phyloP scores from a whole-genome alignment of 2,329 filamentous ascomycete genomes.

The Zopfia rhizophila region DNA sequence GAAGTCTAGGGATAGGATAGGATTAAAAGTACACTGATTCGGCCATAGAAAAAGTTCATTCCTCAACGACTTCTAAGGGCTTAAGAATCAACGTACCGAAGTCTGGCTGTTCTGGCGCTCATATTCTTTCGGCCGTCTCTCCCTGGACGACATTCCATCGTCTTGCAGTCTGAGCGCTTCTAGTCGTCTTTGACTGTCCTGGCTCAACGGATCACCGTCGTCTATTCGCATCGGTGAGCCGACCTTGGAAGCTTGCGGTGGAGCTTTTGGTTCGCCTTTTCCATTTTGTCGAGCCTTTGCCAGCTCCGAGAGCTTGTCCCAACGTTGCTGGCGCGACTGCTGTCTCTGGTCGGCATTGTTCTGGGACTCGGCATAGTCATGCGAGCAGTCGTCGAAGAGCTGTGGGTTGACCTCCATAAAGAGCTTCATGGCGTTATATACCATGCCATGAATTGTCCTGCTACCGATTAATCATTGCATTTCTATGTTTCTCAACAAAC shows the following conservation, averaged over 20 bases:
- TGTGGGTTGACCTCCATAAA: slow-evolving; percentile 99
- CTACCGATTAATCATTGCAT: slow-evolving; percentile 44
- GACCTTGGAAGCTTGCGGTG: slow-evolving; percentile 43
- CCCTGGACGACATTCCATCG: slow-evolving; percentile 59
- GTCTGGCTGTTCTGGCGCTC: slow-evolving; percentile 52
- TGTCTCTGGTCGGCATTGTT: slow-evolving; percentile 89
- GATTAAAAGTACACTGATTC: slow-evolving; percentile 55
- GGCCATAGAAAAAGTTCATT: slow-evolving; percentile 51
- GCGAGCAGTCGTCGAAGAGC: slow-evolving; percentile 97
- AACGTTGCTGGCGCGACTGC: slow-evolving; percentile 83
- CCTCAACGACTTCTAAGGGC: slow-evolving; percentile 49
- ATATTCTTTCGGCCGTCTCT: slow-evolving; percentile 52
- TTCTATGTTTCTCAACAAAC: slow-evolving; percentile 40
- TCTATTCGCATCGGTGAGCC: slow-evolving; percentile 65
- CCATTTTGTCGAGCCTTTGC: slow-evolving; percentile 75
- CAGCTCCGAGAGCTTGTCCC: slow-evolving; percentile 85
- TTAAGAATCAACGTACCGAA: slow-evolving; percentile 57
- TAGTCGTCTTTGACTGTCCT: slow-evolving; percentile 86
- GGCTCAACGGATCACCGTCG: slow-evolving; percentile 80
- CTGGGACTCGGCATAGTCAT: slow-evolving; percentile 96
- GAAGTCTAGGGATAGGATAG: slow-evolving; percentile 52
- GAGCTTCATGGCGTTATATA: slow-evolving; percentile 99
- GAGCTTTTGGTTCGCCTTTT: slow-evolving; percentile 32
- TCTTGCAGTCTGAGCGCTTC: slow-evolving; percentile 93
- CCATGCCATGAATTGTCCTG: slow-evolving; percentile 99